Conservation (phyloP, 208 protist genomes). For the Trypanosoma conorhini region DNA sequence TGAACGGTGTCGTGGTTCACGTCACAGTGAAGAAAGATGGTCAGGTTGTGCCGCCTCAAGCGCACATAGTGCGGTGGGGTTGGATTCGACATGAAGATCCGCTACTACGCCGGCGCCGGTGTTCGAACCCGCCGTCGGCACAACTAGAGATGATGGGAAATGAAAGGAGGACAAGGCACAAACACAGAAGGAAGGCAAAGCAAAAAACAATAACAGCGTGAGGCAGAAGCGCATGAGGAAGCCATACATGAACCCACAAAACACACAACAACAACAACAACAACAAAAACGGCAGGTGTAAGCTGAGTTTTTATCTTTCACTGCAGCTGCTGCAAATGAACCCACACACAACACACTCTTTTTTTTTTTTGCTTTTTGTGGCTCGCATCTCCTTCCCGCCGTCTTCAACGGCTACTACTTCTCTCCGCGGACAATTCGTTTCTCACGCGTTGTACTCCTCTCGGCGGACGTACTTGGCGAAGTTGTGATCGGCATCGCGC, state of each 20-base stretch:
- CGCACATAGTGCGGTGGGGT: slow-evolving; percentile 75
- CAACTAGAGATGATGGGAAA: not conserved
- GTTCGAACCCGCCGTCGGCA: not conserved
- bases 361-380: not conserved
- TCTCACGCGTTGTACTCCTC: slow-evolving; percentile 58
- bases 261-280: not conserved
- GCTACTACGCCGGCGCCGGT: not conserved
- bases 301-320: not conserved
- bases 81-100: slow-evolving; percentile 21
- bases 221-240: too few species aligned
- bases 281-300: slow-evolving; percentile 23
- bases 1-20: slow-evolving; percentile 91
- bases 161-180: not conserved
- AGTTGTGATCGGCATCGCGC: slow-evolving; percentile 82
- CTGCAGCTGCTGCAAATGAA: not conserved
- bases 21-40: slow-evolving; percentile 90
- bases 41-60: slow-evolving; percentile 73
- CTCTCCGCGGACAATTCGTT: not conserved
- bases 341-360: not conserved
- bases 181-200: not conserved
- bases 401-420: not conserved
- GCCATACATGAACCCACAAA: not conserved
- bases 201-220: not conserved
- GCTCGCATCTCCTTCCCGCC: not conserved
- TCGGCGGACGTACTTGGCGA: slow-evolving; percentile 62